These are phyloP conservation scores for Mariannaea sp. DNA, from an alignment of 2,329 filamentous ascomycete genomes.

Conservation along the genomic window DNA sequence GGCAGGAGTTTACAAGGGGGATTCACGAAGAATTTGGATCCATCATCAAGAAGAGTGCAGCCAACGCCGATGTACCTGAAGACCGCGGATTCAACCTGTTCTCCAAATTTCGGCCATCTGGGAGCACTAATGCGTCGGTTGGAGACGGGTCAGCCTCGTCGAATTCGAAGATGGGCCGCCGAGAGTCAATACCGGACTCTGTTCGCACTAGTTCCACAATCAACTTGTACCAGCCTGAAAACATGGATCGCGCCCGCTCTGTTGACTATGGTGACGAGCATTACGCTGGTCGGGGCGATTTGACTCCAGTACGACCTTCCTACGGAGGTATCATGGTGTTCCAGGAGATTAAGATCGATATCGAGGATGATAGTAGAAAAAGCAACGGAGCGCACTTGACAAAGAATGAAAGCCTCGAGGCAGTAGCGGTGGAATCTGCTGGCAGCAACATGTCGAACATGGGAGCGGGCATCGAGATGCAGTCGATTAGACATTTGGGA, in stretches of 20 bases:
- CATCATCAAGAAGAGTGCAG: constrained; percentile 43
- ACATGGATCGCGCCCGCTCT: constrained; percentile 20
- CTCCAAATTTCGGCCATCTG: constrained; percentile 24
- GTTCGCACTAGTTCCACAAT: constrained; percentile 34
- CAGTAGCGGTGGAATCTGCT: constrained; percentile 13
- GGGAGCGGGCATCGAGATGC: constrained; percentile 31
- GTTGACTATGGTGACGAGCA: constrained; percentile 26
- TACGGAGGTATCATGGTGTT: constrained; percentile 65
- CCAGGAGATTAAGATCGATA: constrained; percentile 64
- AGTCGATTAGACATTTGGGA: constrained; percentile 32
- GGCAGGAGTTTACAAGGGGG: constrained; percentile 63
- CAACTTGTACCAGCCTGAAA: constrained; percentile 30
- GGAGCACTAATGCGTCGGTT: constrained; percentile 15
- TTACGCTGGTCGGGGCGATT: constrained; percentile 34
- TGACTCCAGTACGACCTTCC: constrained; percentile 29
- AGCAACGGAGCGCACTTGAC: constrained; percentile 10
- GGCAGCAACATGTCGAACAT: constrained; percentile 18
- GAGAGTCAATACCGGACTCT: constrained; percentile 27
- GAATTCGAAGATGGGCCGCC: constrained; percentile 10
- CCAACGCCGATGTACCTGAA: constrained; percentile 8
- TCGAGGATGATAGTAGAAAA: constrained; percentile 31
- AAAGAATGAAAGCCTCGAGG: constrained; percentile 14
- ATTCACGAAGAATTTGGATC: constrained; percentile 65
- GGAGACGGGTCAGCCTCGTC: background rate
- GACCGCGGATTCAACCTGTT: constrained; percentile 8